phyloP scores from a whole-genome alignment of 139 green algal species.

The Auxenochlorella pyrenoidosa region DNA sequence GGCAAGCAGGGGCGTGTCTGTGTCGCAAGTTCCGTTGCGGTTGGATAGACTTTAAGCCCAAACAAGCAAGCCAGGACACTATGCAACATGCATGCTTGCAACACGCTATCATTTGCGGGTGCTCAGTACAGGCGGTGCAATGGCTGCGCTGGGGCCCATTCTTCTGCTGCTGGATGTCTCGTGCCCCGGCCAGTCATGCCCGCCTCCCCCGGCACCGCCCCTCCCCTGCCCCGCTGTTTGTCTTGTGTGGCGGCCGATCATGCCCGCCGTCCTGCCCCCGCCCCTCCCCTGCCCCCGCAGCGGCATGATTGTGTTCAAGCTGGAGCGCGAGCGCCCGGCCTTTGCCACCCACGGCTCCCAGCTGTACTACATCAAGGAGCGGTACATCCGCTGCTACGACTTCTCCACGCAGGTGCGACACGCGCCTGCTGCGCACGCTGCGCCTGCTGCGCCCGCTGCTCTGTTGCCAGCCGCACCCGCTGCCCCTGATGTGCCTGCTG shows the following conservation, averaged over 20 bases:
- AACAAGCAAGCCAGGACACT: no score
- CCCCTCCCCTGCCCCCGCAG: constrained; percentile 49
- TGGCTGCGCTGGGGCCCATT: no score
- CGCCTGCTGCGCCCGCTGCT: no score
- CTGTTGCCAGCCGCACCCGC: no score
- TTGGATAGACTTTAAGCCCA: neutral
- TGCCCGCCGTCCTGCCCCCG: neutral
- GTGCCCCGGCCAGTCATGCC: no score
- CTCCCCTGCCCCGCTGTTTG: neutral
- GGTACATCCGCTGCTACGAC: constrained; percentile 96
- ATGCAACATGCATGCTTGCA: no score
- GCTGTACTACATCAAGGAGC: constrained; percentile 99
- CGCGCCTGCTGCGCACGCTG: no score
- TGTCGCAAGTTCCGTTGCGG: neutral
- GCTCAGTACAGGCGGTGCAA: no score
- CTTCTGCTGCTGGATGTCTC: no score
- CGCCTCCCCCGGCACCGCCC: no score
- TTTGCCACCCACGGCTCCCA: constrained; percentile 80
- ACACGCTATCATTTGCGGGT: no score
- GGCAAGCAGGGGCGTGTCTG: constrained; percentile 35
- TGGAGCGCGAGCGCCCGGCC: constrained; percentile 97
- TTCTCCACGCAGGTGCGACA: constrained; percentile 56
- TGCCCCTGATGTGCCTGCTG: no score
- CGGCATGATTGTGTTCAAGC: constrained; percentile 99
- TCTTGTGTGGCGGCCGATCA: neutral